A percentile compares a stretch with the other conserved stretches of the same genome.
phyloP scores from a whole-genome alignment of 805 yeast species.

The Vanderwaltozyma yarrowii region DNA sequence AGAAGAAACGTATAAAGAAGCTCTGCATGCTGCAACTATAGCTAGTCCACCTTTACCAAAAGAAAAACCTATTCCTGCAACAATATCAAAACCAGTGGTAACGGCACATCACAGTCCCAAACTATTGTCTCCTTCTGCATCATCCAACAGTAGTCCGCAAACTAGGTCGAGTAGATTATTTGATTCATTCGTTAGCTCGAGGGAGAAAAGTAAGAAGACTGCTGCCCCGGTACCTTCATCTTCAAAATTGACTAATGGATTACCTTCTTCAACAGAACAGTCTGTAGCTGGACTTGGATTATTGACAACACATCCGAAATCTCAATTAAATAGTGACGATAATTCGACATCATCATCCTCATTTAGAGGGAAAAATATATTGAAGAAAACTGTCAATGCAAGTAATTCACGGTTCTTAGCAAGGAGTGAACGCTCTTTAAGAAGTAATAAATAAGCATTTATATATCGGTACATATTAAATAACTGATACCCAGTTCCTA shows the following conservation, averaged over 20 bases:
- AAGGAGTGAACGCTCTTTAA: conserved; percentile 31
- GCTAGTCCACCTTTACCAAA: conserved; percentile 8
- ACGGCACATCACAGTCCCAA: not conserved
- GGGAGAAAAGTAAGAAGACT: conserved; percentile 6
- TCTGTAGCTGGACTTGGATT: conserved; percentile 10
- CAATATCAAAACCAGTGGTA: not conserved
- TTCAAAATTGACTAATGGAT: conserved; percentile 27
- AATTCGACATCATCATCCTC: conserved; percentile 1
- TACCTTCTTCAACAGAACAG: conserved; percentile 19
- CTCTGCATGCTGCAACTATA: conserved; percentile 4
- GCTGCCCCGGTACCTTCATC: conserved; percentile 23
- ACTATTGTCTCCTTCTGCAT: not conserved
- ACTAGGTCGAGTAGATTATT: conserved; percentile 21
- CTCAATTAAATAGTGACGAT: not conserved
- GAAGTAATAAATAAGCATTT: conserved; percentile 2
- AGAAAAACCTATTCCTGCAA: not conserved
- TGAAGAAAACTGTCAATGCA: conserved; percentile 15
- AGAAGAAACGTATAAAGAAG: conserved; percentile 1
- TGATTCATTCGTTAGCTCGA: conserved; percentile 25
- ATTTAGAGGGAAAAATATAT: not conserved
- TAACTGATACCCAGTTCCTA: no score
- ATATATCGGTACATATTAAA: no score
- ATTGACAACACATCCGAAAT: not conserved
- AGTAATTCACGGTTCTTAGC: conserved; percentile 54
- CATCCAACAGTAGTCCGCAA: not conserved